Evolutionary conservation across 2,329 filamentous ascomycete genomes (phyloP).

Genomic region (Pestalotiopsis sp.): DNA sequence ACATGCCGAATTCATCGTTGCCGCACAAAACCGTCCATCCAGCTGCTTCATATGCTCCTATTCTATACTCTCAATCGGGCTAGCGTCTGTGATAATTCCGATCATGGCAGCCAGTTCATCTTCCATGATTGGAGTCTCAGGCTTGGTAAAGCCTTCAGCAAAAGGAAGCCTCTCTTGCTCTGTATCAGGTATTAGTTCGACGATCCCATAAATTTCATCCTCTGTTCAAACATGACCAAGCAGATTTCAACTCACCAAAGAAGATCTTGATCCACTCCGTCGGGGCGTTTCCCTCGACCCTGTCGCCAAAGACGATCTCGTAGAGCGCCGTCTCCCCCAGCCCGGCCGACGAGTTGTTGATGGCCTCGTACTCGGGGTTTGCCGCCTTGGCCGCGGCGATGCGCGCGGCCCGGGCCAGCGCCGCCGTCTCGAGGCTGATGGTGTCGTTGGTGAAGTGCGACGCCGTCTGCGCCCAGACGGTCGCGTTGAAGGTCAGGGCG

Average conservation of each 20-base stretch:
- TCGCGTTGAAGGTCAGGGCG: conserved; percentile 1
- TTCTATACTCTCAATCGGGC: neutral
- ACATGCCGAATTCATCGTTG: no score
- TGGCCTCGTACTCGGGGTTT: conserved; percentile 17
- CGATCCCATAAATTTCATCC: neutral
- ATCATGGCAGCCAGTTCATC: neutral
- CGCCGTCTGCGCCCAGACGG: conserved; percentile 22
- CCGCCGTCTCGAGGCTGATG: conserved; percentile 20
- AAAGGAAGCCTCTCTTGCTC: conserved; percentile 4
- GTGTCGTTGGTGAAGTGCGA: conserved; percentile 20
- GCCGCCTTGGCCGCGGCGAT: conserved; percentile 20
- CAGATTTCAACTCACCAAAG: neutral
- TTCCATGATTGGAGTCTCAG: neutral
- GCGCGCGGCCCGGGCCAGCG: conserved; percentile 20
- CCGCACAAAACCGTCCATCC: neutral
- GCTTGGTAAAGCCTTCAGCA: neutral
- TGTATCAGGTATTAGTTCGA: neutral
- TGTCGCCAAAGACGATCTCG: neutral
- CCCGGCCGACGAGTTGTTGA: neutral
- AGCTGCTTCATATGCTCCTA: neutral
- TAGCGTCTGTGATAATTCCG: neutral
- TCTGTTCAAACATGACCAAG: neutral
- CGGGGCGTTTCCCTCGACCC: neutral
- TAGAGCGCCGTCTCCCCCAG: neutral
- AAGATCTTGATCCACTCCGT: neutral